phyloP scores from a whole-genome alignment of 176 grass and related monocot genomes.

The Rhynchospora pubera region DNA sequence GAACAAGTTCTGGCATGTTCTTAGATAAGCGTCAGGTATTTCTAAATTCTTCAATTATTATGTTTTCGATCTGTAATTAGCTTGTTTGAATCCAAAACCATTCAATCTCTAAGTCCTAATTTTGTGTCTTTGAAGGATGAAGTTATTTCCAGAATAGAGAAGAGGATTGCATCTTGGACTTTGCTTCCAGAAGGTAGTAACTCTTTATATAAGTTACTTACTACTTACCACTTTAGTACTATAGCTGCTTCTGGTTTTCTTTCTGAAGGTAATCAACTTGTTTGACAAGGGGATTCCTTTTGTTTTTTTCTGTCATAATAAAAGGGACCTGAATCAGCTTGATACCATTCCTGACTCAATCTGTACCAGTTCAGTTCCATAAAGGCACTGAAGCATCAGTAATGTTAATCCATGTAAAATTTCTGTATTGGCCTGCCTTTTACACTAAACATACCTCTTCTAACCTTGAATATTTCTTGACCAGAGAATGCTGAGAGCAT shows the following conservation, averaged over 20 bases:
- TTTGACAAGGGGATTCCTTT: neutral
- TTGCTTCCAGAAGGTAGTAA: slow-evolving; percentile 68
- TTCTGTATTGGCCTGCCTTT: neutral
- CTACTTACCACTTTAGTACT: neutral
- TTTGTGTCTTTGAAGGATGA: slow-evolving; percentile 34
- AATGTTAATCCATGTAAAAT: neutral
- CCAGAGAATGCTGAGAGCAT: slow-evolving; percentile 64
- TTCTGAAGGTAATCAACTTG: neutral
- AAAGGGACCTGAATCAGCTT: neutral
- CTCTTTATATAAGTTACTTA: neutral
- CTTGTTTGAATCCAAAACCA: neutral
- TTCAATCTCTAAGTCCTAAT: neutral
- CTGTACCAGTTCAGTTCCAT: neutral
- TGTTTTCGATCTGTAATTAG: neutral
- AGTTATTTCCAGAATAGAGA: slow-evolving; percentile 42
- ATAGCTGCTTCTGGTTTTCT: neutral
- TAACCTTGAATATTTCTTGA: neutral
- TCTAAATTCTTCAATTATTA: neutral
- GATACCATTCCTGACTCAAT: neutral
- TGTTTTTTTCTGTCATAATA: neutral
- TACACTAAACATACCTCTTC: neutral
- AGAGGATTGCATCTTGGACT: slow-evolving; percentile 64
- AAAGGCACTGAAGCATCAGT: neutral
- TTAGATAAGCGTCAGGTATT: slow-evolving; percentile 48
- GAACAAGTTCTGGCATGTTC: slow-evolving; percentile 77